Evolutionary conservation across 768 basidiomycete species (phyloP).

Genomic region (Termitomyces sp.): DNA sequence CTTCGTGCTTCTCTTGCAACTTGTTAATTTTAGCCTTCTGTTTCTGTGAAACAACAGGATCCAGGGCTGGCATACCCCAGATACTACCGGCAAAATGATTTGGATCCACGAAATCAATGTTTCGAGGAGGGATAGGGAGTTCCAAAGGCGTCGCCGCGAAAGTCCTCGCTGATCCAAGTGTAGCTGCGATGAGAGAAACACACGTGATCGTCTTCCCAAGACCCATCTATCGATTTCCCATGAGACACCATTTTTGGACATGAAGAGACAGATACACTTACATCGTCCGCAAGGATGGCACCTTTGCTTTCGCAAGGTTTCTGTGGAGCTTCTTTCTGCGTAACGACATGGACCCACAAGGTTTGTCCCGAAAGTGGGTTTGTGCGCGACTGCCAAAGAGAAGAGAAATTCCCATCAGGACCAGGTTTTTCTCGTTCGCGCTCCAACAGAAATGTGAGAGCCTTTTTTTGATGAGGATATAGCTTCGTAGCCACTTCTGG

Average conservation of each 20-base stretch:
- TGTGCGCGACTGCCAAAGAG: constrained; percentile 61
- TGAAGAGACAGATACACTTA: constrained; percentile 32
- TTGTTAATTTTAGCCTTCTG: constrained; percentile 63
- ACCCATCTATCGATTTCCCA: constrained; percentile 68
- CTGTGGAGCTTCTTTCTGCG: constrained; percentile 64
- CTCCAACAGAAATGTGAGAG: constrained; percentile 90
- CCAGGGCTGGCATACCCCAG: constrained; percentile 73
- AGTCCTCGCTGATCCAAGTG: constrained; percentile 58
- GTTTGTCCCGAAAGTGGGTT: constrained; percentile 40
- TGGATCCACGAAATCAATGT: constrained; percentile 26
- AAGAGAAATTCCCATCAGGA: constrained; percentile 56
- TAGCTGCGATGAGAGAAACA: constrained; percentile 88
- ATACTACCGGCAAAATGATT: constrained; percentile 74
- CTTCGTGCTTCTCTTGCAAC: constrained; percentile 65
- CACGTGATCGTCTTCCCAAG: constrained; percentile 97
- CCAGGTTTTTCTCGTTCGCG: constrained; percentile 65
- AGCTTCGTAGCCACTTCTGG: constrained; percentile 76
- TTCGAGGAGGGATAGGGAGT: constrained; percentile 29
- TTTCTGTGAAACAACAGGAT: constrained; percentile 34
- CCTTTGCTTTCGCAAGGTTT: constrained; percentile 76
- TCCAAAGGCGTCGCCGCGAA: constrained; percentile 60
- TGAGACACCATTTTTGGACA: background rate
- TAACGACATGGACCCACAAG: constrained; percentile 80
- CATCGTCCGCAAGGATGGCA: constrained; percentile 94
- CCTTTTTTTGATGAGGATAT: constrained; percentile 98